phyloP scores from a whole-genome alignment of 2,329 filamentous ascomycete species.

The Eurotiales sp. region DNA sequence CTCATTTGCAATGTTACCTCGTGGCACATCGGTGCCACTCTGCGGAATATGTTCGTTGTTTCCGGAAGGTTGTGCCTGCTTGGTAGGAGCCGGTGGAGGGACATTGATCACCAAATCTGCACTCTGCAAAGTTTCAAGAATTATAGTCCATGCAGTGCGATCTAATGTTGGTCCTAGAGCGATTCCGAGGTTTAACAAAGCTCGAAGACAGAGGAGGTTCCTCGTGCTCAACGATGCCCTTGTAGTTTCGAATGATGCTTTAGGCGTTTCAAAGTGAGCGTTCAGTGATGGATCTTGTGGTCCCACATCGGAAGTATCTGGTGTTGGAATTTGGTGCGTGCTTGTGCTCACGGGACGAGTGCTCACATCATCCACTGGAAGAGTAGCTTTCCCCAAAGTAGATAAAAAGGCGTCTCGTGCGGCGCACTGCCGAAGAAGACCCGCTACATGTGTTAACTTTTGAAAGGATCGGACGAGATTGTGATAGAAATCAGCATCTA shows the following conservation, averaged over 20 bases:
- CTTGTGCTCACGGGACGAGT: slow-evolving; percentile 17
- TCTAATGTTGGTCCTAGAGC: slow-evolving; percentile 85
- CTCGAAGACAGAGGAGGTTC: slow-evolving; percentile 84
- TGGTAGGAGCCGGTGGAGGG: slow-evolving; percentile 25
- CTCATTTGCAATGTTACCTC: slow-evolving; percentile 69
- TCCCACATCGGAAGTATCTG: slow-evolving; percentile 22
- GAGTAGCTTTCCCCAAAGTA: slow-evolving; percentile 86
- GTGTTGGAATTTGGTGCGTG: no score
- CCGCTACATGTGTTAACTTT: slow-evolving; percentile 91
- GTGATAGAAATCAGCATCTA: slow-evolving; percentile 94
- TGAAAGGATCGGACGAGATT: slow-evolving; percentile 88
- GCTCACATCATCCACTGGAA: slow-evolving; percentile 65
- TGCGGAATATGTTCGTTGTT: slow-evolving; percentile 24
- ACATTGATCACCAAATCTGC: slow-evolving; percentile 76
- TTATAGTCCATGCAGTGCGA: slow-evolving; percentile 74
- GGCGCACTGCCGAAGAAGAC: slow-evolving; percentile 75
- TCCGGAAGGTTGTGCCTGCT: slow-evolving; percentile 25
- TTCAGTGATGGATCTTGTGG: slow-evolving; percentile 24
- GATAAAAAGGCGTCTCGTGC: slow-evolving; percentile 93
- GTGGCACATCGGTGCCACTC: slow-evolving; percentile 43
- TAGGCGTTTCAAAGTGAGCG: slow-evolving; percentile 25
- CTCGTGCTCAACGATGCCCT: slow-evolving; percentile 69
- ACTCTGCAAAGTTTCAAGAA: slow-evolving; percentile 88
- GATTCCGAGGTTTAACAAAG: slow-evolving; percentile 91
- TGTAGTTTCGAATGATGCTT: slow-evolving; percentile 37